Conservation (phyloP, 2,329 filamentous ascomycete species). For the Hypoxylon sp. region DNA sequence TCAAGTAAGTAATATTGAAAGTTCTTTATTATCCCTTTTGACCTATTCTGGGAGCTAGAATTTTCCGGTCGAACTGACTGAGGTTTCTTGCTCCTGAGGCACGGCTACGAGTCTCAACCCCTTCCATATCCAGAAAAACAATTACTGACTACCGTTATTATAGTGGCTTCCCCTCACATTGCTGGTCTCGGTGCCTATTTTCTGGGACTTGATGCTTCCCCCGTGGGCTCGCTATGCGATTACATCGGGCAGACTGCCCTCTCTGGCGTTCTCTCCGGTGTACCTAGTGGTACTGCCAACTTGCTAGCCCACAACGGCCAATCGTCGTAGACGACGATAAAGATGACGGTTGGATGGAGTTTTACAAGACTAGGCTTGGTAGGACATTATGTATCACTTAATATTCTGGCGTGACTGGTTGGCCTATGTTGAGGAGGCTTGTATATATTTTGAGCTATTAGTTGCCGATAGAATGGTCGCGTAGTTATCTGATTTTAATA, state of each 20-base stretch:
- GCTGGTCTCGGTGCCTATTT: conserved; percentile 73
- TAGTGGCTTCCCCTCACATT: conserved; percentile 71
- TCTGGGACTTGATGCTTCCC: conserved; percentile 59
- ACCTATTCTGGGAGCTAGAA: neutral
- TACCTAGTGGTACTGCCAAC: conserved; percentile 55
- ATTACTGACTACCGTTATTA: neutral
- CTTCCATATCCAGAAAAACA: neutral
- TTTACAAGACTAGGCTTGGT: neutral
- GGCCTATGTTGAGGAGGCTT: neutral
- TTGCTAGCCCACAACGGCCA: conserved; percentile 55
- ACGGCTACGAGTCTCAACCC: neutral
- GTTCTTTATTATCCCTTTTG: neutral
- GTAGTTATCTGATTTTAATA: neutral
- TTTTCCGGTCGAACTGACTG: neutral
- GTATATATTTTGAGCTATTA: conserved; percentile 17
- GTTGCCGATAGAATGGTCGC: neutral
- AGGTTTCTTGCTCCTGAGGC: neutral
- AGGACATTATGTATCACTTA: conserved; percentile 10
- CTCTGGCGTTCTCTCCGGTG: conserved; percentile 57
- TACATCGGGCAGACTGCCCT: conserved; percentile 59
- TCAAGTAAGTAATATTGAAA: conserved; percentile 56
- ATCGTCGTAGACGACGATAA: conserved; percentile 16
- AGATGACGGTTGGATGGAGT: neutral
- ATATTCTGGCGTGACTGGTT: neutral
- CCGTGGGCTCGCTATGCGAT: conserved; percentile 59